A percentile compares a stretch with the other conserved stretches of the same genome.
Evolutionary conservation across 2,329 filamentous ascomycete species (phyloP).

Genomic region (Aschersonia sp.): DNA sequence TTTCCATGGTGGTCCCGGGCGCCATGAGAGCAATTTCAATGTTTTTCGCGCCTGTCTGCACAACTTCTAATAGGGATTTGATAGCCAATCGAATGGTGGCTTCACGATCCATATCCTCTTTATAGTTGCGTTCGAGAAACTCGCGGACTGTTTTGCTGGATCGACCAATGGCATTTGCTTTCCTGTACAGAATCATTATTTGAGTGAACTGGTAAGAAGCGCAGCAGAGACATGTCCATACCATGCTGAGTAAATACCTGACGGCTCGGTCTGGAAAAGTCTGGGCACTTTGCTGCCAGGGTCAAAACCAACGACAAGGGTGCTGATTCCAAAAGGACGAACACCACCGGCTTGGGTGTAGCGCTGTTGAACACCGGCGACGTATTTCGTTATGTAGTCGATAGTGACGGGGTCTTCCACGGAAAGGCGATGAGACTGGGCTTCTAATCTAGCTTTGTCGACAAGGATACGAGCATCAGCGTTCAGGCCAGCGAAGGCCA

Average conservation of each 20-base stretch:
- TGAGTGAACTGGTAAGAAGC: constrained; percentile 4
- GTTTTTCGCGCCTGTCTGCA: constrained; percentile 98
- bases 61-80: constrained; percentile 94
- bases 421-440: constrained; percentile 91
- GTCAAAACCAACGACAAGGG: constrained; percentile 96
- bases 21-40: constrained; percentile 99
- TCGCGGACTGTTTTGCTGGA: constrained; percentile 98
- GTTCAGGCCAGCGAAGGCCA: constrained; percentile 94
- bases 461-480: constrained; percentile 95
- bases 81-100: constrained; percentile 93
- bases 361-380: constrained; percentile 93
- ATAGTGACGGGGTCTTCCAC: constrained; percentile 96
- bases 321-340: constrained; percentile 96
- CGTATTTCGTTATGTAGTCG: constrained; percentile 99
- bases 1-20: constrained; percentile 79
- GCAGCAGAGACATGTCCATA: constrained; percentile 22
- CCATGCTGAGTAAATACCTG: constrained; percentile 98
- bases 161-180: constrained; percentile 95
- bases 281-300: constrained; percentile 77
- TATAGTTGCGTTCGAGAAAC: constrained; percentile 97
- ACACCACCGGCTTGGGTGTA: constrained; percentile 99
- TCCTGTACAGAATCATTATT: constrained; percentile 43
- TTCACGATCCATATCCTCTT: constrained; percentile 93
- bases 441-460: constrained; percentile 94
- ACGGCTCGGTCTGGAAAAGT: constrained; percentile 97